A percentile compares a stretch with the other conserved stretches of the same genome.
These are phyloP conservation scores for Lentinula edodes DNA, from an alignment of 768 basidiomycete genomes.

Conservation along the genomic window DNA sequence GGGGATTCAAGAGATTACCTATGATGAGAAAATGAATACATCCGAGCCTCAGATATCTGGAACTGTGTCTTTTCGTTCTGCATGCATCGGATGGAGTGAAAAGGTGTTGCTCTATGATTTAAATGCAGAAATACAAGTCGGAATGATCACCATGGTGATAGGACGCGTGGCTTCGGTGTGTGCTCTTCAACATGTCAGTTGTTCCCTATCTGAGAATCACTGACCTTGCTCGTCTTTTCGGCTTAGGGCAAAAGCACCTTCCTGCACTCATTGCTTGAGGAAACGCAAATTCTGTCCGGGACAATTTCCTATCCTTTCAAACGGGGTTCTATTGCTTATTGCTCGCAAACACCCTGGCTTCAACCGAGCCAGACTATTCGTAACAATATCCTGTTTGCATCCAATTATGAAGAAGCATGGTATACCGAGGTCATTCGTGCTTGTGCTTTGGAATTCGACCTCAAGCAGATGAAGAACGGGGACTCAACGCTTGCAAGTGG, in stretches of 20 bases:
- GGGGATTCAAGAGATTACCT: background rate
- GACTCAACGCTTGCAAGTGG: conserved; percentile 7
- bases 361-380: conserved; percentile 10
- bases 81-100: conserved; percentile 6
- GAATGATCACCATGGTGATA: conserved; percentile 8
- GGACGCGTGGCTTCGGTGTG: conserved; percentile 9
- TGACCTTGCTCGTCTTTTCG: background rate
- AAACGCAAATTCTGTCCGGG: conserved; percentile 6
- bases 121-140: conserved; percentile 1
- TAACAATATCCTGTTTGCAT: conserved; percentile 10
- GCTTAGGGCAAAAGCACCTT: conserved; percentile 9
- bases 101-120: conserved; percentile 7
- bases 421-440: conserved; percentile 7
- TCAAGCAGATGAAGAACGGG: background rate
- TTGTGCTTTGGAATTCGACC: conserved; percentile 7
- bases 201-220: background rate
- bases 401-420: conserved; percentile 5
- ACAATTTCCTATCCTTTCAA: conserved; percentile 1
- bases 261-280: conserved; percentile 7
- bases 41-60: background rate
- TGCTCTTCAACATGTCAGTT: background rate
- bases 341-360: conserved; percentile 11
- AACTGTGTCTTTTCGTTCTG: background rate
- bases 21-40: background rate
- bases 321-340: conserved; percentile 8